phyloP scores from a whole-genome alignment of 2,329 filamentous ascomycete species.

The Ilyonectria robusta region DNA sequence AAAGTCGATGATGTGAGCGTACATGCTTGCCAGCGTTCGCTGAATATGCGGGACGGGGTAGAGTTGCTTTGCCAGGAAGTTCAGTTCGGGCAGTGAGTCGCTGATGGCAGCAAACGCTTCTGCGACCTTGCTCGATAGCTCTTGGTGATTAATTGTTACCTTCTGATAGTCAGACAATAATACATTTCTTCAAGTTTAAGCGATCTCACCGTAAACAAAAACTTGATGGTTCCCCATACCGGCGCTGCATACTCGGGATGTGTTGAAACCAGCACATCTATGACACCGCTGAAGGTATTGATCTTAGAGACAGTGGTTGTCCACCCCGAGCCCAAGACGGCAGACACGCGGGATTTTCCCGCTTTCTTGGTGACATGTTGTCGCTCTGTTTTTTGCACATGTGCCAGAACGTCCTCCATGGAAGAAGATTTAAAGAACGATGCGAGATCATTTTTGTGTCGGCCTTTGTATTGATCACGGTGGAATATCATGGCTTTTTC shows the following conservation, averaged over 20 bases:
- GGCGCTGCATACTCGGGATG: slow-evolving; percentile 28
- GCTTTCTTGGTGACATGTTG: background rate
- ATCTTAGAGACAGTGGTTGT: slow-evolving; percentile 15
- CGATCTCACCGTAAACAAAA: slow-evolving; percentile 26
- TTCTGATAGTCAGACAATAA: background rate
- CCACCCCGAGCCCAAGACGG: slow-evolving; percentile 8
- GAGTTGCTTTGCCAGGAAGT: slow-evolving; percentile 29
- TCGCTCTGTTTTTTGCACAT: slow-evolving; percentile 2
- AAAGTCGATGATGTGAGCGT: slow-evolving; percentile 32
- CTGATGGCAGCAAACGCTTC: slow-evolving; percentile 19
- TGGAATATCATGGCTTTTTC: slow-evolving; percentile 23
- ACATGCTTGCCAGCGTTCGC: slow-evolving; percentile 22
- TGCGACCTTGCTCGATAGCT: slow-evolving; percentile 17
- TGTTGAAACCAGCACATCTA: slow-evolving; percentile 25
- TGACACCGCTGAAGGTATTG: slow-evolving; percentile 14
- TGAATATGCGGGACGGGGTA: slow-evolving; percentile 31
- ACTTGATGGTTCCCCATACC: slow-evolving; percentile 30
- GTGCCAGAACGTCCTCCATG: slow-evolving; percentile 12
- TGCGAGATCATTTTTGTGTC: background rate
- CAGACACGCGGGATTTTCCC: slow-evolving; percentile 8
- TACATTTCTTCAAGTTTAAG: too few relatives aligned
- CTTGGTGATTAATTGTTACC: slow-evolving; percentile 28
- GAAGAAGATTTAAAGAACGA: slow-evolving; percentile 8
- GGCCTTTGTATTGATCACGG: slow-evolving; percentile 5
- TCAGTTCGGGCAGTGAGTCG: slow-evolving; percentile 18